Evolutionary conservation across 2,329 filamentous ascomycete genomes (phyloP), one percentile per base, ranked within the genome.

Genomic region (Ceratocystis lukuohia): DNA sequence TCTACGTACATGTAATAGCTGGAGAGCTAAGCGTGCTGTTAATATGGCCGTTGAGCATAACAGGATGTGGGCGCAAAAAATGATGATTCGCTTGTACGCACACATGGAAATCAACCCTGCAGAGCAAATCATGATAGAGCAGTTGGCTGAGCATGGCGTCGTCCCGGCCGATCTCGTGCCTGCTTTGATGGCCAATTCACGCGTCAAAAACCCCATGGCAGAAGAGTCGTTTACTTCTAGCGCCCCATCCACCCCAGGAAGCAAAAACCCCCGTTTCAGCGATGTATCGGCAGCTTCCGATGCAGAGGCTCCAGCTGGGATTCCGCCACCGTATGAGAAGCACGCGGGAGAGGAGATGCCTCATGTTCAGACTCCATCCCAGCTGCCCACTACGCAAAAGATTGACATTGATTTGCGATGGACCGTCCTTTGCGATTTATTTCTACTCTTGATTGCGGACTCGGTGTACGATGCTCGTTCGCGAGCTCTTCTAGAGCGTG

Each of bases 41-140:
- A 80, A 83, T 37, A 77, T 87, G 68, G 84, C 88, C 0, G 78
- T 85, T 10, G 94, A 96, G 74, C 84, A 86, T 45, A 87, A 89
- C 78, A 88, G 88, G 75, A 96, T 96, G 88, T 99, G 93, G 93
- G 86, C 89, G 66, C 94, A 99, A 75, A 95, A 95, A 78, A 96
- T 96, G 82, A 99, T 99, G 92, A 85, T 96, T 68, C 85, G 93
- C 28, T 75, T 99, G 12, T 99, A 97, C 74, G 80, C 85, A 12
- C 94, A 99, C 76, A 99, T 99, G 94, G 94, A 99, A 68, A 95
- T 99, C 72, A 91, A 87, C 72, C 80, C 87, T 25, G 87, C 84
- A 15, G 94, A 99, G 76, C 94, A 99, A 78, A 80, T 99, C 74
- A 99, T 99, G 94, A 96, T 99, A 70, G 94, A 99, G 77, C 94